Percentiles rank a stretch among this genome's conserved stretches.
These are phyloP conservation scores for Moelleriella libera DNA, from an alignment of 2,329 filamentous ascomycete genomes.

Conservation along the genomic window DNA sequence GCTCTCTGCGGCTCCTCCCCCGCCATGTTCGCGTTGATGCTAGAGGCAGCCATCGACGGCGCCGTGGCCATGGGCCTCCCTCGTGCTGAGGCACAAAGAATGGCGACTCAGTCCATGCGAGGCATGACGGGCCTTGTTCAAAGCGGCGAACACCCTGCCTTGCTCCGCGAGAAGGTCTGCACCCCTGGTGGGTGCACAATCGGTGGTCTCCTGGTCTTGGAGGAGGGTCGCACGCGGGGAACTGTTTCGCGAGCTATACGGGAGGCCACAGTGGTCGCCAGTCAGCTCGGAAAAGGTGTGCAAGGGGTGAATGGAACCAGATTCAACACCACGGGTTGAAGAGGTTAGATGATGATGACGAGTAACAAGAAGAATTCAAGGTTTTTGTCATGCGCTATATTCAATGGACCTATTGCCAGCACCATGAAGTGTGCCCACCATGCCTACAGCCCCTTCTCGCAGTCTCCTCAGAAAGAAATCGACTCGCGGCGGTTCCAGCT, in stretches of 20 bases:
- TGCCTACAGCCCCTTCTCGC: too few relatives aligned
- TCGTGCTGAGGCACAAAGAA: constrained; percentile 55
- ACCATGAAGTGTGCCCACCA: too few relatives aligned
- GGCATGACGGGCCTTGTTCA: constrained; percentile 58
- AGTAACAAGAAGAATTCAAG: too few relatives aligned
- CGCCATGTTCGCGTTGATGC: constrained; percentile 61
- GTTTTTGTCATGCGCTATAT: too few relatives aligned
- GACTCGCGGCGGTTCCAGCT: too few relatives aligned
- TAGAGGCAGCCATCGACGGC: constrained; percentile 64
- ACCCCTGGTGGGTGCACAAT: constrained; percentile 71
- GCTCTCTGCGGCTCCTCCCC: constrained; percentile 63
- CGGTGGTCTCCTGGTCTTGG: constrained; percentile 56
- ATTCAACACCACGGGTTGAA: constrained; percentile 5
- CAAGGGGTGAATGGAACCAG: constrained; percentile 22
- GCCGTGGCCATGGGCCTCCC: constrained; percentile 69
- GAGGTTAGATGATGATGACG: background rate
- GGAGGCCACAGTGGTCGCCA: constrained; percentile 57
- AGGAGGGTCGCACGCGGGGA: constrained; percentile 57
- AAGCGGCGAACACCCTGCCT: constrained; percentile 58
- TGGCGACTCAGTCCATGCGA: constrained; percentile 69
- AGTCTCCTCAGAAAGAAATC: background rate
- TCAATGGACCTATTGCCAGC: too few relatives aligned
- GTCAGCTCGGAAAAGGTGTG: constrained; percentile 36
- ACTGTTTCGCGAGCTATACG: constrained; percentile 53
- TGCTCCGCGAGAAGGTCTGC: constrained; percentile 62